Evolutionary conservation across 495 filamentous ascomycete genomes (phyloP), one percentile per base, ranked within the genome.

Genomic region (Geopyxis carbonaria): DNA sequence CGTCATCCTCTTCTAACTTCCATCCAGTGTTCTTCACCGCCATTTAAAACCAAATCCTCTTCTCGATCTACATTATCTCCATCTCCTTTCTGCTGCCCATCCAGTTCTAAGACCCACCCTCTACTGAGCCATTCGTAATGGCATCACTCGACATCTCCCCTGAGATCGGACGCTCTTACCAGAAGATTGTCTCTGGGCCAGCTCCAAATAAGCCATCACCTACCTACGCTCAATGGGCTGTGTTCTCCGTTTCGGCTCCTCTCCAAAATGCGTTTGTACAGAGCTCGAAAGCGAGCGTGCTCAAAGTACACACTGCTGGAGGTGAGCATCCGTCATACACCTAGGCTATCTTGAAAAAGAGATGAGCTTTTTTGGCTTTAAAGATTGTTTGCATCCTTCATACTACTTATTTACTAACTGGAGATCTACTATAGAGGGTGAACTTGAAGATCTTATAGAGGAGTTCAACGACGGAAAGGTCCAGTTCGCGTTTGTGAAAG

Each of bases 391-490:
- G n/a, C n/a, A n/a, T n/a, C 43, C 45, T n/a, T n/a, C n/a, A n/a
- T n/a, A n/a, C n/a, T n/a, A n/a, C n/a, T n/a, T n/a, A 47, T 34
- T 13, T 31, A 30, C 23, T 38, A 42, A 31, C 15, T 23, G 27
- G 28, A 21, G 21, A 2, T 21, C 9, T 31, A 21, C 21, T n/a
- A 42, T 51, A 92, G 87, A 94, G 60, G 91, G 89, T 38, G 91
- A 99, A 60, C 65, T 99, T 38, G 62, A 68, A n/a, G 84, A 93
- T 42, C 68, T 99, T n/a, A 73, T 93, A 47, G 91, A 99, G 38
- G 89, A 99, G 38, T 93, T 99, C 60, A 94, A 76, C 40, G 89
- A 99, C 59, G 89, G 89, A 30, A 75, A 83, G 45, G 76, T 95
- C 34, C 89, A 99, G 64, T 95, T 93, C 61, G 89, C 85, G 16